Percentiles rank a stretch among this genome's conserved stretches.
Conservation (phyloP, 2,329 filamentous ascomycete genomes). For the Penicillium freii region DNA sequence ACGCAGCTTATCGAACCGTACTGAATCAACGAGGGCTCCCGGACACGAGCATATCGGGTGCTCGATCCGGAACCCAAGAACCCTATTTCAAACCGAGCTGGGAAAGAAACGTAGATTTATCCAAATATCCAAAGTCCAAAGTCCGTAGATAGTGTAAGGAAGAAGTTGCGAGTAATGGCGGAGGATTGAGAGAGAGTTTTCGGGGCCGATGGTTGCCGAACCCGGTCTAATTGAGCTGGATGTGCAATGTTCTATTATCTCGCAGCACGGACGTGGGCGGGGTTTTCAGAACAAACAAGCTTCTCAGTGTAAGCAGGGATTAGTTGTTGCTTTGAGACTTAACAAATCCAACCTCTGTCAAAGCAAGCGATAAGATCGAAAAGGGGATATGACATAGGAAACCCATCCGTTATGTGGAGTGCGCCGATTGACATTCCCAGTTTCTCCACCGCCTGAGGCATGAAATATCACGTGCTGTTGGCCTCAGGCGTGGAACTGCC, state of each 20-base stretch:
- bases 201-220: constrained; percentile 30
- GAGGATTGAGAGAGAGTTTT: constrained; percentile 12
- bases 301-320: constrained; percentile 28
- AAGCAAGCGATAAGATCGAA: constrained; percentile 10
- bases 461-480: constrained; percentile 24
- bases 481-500: constrained; percentile 26
- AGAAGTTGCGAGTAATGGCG: neutral
- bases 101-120: constrained; percentile 1
- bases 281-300: constrained; percentile 26
- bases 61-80: constrained; percentile 42
- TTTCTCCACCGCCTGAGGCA: constrained; percentile 27
- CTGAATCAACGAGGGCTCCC: constrained; percentile 44
- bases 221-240: constrained; percentile 18
- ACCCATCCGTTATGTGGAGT: constrained; percentile 29
- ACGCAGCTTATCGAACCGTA: constrained; percentile 39
- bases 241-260: constrained; percentile 28
- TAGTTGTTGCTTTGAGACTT: constrained; percentile 22
- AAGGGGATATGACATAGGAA: constrained; percentile 18
- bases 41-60: constrained; percentile 42
- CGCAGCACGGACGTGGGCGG: constrained; percentile 33
- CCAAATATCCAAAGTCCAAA: neutral
- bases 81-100: constrained; percentile 16
- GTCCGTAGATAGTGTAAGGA: neutral
- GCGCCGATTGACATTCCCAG: constrained; percentile 16
- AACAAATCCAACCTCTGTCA: constrained; percentile 24